Evolutionary conservation across 2,329 filamentous ascomycete genomes (phyloP).

Genomic region (Sclerotinia minor): DNA sequence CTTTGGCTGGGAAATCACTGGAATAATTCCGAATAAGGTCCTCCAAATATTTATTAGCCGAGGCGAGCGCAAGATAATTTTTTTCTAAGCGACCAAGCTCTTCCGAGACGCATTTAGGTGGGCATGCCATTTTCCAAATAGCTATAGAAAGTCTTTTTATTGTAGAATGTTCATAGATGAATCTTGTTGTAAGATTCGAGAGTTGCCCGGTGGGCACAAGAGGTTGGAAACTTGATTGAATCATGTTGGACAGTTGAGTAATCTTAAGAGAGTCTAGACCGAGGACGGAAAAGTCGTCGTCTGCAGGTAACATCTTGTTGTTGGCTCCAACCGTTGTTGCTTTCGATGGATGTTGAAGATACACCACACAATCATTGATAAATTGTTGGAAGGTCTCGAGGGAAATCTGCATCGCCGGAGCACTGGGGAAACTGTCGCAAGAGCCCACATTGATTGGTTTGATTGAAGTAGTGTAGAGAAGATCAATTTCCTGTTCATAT

Average conservation of each 20-base stretch:
- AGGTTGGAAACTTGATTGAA: too few relatives aligned
- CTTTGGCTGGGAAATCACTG: background rate
- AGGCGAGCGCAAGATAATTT: too few relatives aligned
- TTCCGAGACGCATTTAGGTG: background rate
- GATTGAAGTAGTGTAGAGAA: background rate
- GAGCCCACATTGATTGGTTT: background rate
- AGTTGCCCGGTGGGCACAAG: background rate
- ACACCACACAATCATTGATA: background rate
- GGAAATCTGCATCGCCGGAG: too few relatives aligned
- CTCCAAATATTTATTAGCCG: background rate
- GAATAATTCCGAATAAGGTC: background rate
- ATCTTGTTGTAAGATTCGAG: background rate
- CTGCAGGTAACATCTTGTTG: background rate
- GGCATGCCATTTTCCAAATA: background rate
- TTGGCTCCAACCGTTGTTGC: background rate
- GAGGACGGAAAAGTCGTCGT: background rate
- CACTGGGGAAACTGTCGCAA: background rate
- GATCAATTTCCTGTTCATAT: conserved; percentile 39
- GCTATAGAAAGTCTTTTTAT: background rate
- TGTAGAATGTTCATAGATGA: background rate
- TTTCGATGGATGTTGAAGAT: background rate
- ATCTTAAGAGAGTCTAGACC: background rate
- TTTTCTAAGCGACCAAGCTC: background rate
- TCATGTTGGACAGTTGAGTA: background rate
- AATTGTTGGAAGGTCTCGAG: background rate